Evolutionary conservation across 495 filamentous ascomycete genomes (phyloP).

Genomic region (Penicillium canescens): DNA sequence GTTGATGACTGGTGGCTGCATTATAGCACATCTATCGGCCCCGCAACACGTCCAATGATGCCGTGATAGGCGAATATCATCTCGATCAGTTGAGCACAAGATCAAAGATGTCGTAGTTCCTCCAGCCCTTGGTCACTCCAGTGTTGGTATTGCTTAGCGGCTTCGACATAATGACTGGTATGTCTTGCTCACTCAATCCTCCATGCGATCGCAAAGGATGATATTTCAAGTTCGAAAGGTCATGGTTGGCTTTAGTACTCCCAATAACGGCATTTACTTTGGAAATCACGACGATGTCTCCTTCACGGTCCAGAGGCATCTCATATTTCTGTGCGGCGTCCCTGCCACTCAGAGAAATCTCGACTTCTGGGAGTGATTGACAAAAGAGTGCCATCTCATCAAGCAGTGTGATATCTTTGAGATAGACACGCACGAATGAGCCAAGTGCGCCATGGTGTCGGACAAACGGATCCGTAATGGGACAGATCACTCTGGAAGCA

Average conservation of each 20-base stretch:
- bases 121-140: slow-evolving; percentile 16
- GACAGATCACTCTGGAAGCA: slow-evolving; percentile 36
- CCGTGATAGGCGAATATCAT: slow-evolving; percentile 3
- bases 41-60: not conserved
- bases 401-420: slow-evolving; percentile 14
- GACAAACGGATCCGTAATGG: slow-evolving; percentile 39
- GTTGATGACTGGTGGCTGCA: slow-evolving; percentile 29
- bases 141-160: not conserved
- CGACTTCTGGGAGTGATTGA: slow-evolving; percentile 26
- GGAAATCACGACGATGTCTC: slow-evolving; percentile 34
- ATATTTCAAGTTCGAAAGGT: slow-evolving; percentile 26
- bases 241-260: slow-evolving; percentile 26
- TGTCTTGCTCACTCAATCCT: slow-evolving; percentile 31
- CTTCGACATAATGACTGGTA: slow-evolving; percentile 31
- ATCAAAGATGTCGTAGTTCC: slow-evolving; percentile 38
- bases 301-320: slow-evolving; percentile 36
- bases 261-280: slow-evolving; percentile 31
- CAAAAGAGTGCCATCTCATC: slow-evolving; percentile 13
- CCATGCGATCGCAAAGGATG: slow-evolving; percentile 36
- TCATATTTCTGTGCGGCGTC: slow-evolving; percentile 31
- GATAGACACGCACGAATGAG: slow-evolving; percentile 36
- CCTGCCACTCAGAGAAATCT: slow-evolving; percentile 23
- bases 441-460: slow-evolving; percentile 38
- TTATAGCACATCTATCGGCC: slow-evolving; percentile 19
- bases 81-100: slow-evolving; percentile 28